Evolutionary conservation across 169 alveolate genomes (phyloP).

Genomic region (Ichthyophthirius multifiliis): DNA sequence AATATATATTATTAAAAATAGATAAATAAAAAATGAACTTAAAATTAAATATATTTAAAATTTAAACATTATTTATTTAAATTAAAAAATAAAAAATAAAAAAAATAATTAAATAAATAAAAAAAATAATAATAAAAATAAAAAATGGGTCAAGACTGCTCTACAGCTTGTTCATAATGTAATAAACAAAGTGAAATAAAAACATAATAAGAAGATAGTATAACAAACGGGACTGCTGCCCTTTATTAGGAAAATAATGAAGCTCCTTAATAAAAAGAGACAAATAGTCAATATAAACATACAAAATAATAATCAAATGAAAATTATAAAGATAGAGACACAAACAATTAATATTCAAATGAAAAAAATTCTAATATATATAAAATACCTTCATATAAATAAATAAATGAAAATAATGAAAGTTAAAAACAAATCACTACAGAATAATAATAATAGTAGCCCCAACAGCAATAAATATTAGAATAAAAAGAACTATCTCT

Average conservation of each 20-base stretch:
- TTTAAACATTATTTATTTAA: no score
- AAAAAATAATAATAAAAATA: no score
- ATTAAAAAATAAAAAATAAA: no score
- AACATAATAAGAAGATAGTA: not conserved
- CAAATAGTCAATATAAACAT: not conserved
- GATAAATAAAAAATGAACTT: no score
- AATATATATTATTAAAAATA: no score
- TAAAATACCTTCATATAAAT: not conserved
- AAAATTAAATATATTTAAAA: no score
- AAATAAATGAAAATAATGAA: not conserved
- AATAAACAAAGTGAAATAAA: not conserved
- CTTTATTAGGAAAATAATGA: not conserved
- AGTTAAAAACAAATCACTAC: not conserved
- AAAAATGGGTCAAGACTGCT: not conserved
- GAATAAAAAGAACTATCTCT: no score
- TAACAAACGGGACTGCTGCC: not conserved
- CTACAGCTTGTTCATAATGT: not conserved
- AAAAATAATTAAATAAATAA: no score
- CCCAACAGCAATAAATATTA: not conserved
- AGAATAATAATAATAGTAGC: not conserved
- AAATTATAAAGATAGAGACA: not conserved
- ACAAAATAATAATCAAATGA: not conserved
- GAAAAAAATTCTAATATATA: not conserved
- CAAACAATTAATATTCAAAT: not conserved
- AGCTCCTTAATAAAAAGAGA: not conserved